A percentile compares a stretch with the other conserved stretches of the same genome.
These are phyloP conservation scores for Funneliformis caledonium DNA, from an alignment of 371 early-diverging fungal genomes.

Conservation along the genomic window DNA sequence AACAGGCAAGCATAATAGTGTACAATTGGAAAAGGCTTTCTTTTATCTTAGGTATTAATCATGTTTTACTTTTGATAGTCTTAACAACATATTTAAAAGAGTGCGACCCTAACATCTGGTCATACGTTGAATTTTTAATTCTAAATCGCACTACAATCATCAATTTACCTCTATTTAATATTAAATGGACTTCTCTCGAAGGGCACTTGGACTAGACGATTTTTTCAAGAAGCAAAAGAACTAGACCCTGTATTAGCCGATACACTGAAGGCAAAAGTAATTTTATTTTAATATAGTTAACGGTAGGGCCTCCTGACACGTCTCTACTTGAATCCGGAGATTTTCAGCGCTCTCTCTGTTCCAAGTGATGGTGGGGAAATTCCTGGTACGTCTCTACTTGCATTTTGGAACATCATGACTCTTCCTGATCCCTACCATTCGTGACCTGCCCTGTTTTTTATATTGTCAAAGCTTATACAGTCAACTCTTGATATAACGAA, in stretches of 20 bases:
- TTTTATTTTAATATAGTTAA: too few species aligned
- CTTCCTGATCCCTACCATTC: too few species aligned
- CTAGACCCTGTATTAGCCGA: neutral
- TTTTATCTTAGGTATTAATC: neutral
- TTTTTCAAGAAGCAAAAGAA: neutral
- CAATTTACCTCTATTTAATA: neutral
- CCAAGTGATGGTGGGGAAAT: too few species aligned
- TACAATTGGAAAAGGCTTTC: neutral
- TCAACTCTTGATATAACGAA: too few species aligned
- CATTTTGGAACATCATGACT: too few species aligned
- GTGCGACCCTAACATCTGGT: neutral
- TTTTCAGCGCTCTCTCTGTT: too few species aligned
- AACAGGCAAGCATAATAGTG: neutral
- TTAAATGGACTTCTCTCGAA: constrained; percentile 25
- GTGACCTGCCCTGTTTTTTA: too few species aligned
- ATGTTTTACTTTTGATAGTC: constrained; percentile 4
- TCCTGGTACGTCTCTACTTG: too few species aligned
- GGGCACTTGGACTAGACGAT: neutral
- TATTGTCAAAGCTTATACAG: too few species aligned
- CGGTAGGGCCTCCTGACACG: too few species aligned
- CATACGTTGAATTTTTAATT: constrained; percentile 11
- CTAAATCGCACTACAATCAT: neutral
- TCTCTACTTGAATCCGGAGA: too few species aligned
- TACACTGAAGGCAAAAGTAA: too few species aligned
- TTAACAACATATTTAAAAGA: neutral